Conservation (phyloP, 306 rosid species). For the Hippophae tibetana region DNA sequence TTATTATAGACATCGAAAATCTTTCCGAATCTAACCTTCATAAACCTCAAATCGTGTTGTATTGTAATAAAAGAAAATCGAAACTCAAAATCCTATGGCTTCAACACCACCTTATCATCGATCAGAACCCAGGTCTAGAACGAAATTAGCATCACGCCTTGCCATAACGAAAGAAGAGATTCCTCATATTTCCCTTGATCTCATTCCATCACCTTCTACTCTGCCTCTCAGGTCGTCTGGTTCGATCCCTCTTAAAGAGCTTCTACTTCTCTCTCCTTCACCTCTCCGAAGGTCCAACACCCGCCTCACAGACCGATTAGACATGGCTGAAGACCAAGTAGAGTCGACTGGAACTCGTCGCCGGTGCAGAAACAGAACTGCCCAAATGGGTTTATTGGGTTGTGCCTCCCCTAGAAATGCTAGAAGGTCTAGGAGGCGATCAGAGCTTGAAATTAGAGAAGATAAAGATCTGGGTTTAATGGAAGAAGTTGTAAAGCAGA, state of each 20-base stretch:
- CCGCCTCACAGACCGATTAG: conserved; percentile 45
- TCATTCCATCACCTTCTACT: conserved; percentile 23
- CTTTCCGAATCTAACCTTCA: neutral
- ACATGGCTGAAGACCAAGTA: conserved; percentile 37
- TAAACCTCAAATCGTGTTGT: too few species aligned
- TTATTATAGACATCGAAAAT: neutral
- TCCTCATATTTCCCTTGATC: neutral
- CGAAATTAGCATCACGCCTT: neutral
- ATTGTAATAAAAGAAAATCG: neutral
- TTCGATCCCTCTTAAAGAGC: conserved; percentile 41
- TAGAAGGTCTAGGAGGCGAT: conserved; percentile 46
- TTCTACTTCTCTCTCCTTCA: conserved; percentile 58
- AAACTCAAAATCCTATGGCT: neutral
- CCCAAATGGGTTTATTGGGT: conserved; percentile 33
- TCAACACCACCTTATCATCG: conserved; percentile 25
- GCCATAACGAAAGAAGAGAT: neutral
- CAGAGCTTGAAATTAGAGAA: conserved; percentile 53
- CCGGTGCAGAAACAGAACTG: conserved; percentile 36
- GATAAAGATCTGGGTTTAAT: conserved; percentile 42
- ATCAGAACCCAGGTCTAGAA: conserved; percentile 23
- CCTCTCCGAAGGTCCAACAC: conserved; percentile 47
- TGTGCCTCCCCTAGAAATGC: conserved; percentile 63
- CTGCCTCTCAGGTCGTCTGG: conserved; percentile 4
- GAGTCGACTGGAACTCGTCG: conserved; percentile 33
- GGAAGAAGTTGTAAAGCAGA: conserved; percentile 54